Evolutionary conservation across 176 grass and related monocot species (phyloP).

Genomic region (Phyllostachys edulis): DNA sequence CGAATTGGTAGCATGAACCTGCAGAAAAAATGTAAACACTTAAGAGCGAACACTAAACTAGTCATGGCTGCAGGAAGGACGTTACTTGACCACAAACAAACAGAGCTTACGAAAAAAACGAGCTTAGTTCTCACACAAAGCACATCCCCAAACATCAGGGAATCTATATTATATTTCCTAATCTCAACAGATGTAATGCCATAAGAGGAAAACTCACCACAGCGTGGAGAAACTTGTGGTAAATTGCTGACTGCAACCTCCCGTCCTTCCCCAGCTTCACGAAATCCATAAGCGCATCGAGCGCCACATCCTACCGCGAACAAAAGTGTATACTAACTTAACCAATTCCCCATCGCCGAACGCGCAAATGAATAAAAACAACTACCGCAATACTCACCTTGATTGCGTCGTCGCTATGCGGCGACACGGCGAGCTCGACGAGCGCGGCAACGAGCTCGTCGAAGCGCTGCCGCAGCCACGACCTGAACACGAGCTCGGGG

Average conservation of each 20-base stretch:
- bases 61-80: conserved; percentile 3
- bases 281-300: conserved; percentile 92
- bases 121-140: neutral
- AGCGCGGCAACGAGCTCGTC: conserved; percentile 65
- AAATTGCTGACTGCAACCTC: conserved; percentile 65
- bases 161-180: neutral
- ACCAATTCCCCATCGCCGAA: neutral
- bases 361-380: neutral
- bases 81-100: neutral
- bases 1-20: conserved; percentile 54
- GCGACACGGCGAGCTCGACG: conserved; percentile 50
- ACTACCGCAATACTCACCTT: conserved; percentile 36
- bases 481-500: conserved; percentile 59
- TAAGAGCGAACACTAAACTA: conserved; percentile 6
- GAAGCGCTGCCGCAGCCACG: conserved; percentile 70
- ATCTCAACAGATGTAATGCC: neutral
- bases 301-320: conserved; percentile 64
- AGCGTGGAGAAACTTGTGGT: conserved; percentile 67
- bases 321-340: neutral
- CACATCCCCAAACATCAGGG: neutral
- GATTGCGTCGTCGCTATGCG: conserved; percentile 45
- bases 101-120: neutral
- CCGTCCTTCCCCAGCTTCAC: conserved; percentile 85
- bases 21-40: conserved; percentile 15
- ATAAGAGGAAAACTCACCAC: conserved; percentile 44